phyloP scores from a whole-genome alignment of 2,329 filamentous ascomycete genomes.

The Chaetomiaceae sp. region DNA sequence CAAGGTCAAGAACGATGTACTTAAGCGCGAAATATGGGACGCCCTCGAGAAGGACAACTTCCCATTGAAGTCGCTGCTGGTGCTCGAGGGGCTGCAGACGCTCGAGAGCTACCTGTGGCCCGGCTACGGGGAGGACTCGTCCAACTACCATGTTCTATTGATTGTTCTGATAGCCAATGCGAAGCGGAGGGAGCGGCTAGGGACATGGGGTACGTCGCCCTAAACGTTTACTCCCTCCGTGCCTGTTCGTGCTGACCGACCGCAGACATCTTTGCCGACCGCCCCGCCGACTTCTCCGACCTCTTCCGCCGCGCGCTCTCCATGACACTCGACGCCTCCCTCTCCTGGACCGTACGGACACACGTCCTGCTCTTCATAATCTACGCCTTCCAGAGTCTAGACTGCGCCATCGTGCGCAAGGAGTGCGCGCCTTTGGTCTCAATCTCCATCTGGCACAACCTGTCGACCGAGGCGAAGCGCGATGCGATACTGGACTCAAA shows the following conservation, averaged over 20 bases:
- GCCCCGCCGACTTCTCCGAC: constrained; percentile 76
- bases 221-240: constrained; percentile 1
- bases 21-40: constrained; percentile 89
- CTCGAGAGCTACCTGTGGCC: constrained; percentile 96
- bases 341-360: constrained; percentile 64
- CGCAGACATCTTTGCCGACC: constrained; percentile 68
- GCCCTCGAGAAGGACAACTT: constrained; percentile 78
- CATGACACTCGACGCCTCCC: constrained; percentile 69
- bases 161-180: constrained; percentile 82
- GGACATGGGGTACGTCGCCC: constrained; percentile 72
- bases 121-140: constrained; percentile 80
- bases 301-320: constrained; percentile 88
- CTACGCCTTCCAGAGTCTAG: constrained; percentile 87
- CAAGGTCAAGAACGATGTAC: constrained; percentile 75
- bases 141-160: constrained; percentile 86
- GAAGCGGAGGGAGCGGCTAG: constrained; percentile 80
- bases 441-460: constrained; percentile 92
- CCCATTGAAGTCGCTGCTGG: constrained; percentile 68
- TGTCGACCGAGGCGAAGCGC: constrained; percentile 71
- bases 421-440: constrained; percentile 94
- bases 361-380: constrained; percentile 89
- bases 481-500: constrained; percentile 69
- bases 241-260: constrained; percentile 8
- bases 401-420: constrained; percentile 83
- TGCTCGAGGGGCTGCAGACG: constrained; percentile 85